phyloP scores from a whole-genome alignment of 139 green algal species.

The Tetradesmus lagerheimii region DNA sequence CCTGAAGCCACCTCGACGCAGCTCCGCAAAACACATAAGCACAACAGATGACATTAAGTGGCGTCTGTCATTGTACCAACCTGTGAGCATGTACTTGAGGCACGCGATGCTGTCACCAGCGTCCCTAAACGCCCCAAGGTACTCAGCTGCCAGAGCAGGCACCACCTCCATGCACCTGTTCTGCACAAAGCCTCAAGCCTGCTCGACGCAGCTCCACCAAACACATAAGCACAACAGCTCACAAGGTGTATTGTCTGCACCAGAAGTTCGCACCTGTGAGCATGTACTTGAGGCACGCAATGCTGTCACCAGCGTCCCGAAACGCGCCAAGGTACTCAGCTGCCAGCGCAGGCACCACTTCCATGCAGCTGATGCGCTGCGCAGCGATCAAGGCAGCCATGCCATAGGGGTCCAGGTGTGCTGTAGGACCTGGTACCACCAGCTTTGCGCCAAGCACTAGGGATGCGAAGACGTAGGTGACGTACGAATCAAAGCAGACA shows the following conservation, averaged over 20 bases:
- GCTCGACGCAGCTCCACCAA: no score
- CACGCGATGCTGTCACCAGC: not conserved
- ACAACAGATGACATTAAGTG: no score
- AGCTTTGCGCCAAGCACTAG: not conserved
- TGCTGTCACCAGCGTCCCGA: not conserved
- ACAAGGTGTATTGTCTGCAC: no score
- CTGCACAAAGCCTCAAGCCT: no score
- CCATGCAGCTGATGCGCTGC: slow-evolving; percentile 2
- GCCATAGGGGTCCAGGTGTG: not conserved
- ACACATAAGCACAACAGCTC: no score
- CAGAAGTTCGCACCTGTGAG: not conserved
- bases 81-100: slow-evolving; percentile 3
- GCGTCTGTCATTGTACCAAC: no score
- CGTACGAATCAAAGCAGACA: slow-evolving; percentile 3
- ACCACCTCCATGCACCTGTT: slow-evolving; percentile 13
- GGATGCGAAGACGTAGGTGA: slow-evolving; percentile 2
- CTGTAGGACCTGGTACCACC: not conserved
- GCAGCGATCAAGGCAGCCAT: not conserved
- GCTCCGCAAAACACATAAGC: no score
- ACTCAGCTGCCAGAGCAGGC: not conserved
- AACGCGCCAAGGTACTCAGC: not conserved
- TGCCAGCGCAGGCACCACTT: not conserved
- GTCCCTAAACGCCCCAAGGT: not conserved
- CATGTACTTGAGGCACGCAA: not conserved
- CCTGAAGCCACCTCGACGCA: no score